Base-by-base conservation (phyloP, 2,329 filamentous ascomycete genomes). In the Helotiales sp. region DNA sequence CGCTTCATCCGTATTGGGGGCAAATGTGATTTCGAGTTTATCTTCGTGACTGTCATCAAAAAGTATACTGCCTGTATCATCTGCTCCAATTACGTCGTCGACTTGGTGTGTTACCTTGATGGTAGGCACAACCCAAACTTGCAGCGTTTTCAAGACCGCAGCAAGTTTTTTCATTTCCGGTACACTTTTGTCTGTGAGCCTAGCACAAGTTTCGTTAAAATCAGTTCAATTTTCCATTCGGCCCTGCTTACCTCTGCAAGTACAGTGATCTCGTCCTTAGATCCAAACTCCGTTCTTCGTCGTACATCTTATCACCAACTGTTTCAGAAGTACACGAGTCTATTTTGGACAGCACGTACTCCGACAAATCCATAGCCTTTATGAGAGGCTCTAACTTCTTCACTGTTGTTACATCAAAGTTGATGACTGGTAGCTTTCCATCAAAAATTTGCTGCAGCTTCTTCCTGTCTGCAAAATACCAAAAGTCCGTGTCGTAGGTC, bases 391-490 rank as follows among this genome's bases (percentile, higher is more conserved):
- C 15, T 17, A 55, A 51, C 44, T 42, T 55, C 53, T 34, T 31
- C 5, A 55, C 53, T 50, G 53, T 55, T 29, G 10, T 33, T 2
- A 55, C 53, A 29, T 57, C 48, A 29, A 57, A 57, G 17, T 34
- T 17, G 25, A 57, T 51, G 36, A 57, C 36, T 15, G 47, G 36
- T 13, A 57, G 17, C 19, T 52, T 57, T 38, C 54, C 54, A 36
- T 57, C 22, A 47, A 57, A 57, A 17, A 34, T 6, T 3, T 57
- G 34, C 48, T 38, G 29, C 54, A 57, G 38, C 5, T 33, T 46
- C 17, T 52, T 34, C 47, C 54, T 51, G 19, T 57, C 54, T 52
- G 54, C 54, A n/a, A 57, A 31, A 52, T 57, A 57, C 25, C 30
- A 57, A 19, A 25, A 3, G 25, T 47, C 24, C 10, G 25, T 31